A percentile compares a stretch with the other conserved stretches of the same genome.
These are phyloP conservation scores for Excoecaria agallocha DNA, from an alignment of 345 rosid genomes.

Conservation along the genomic window DNA sequence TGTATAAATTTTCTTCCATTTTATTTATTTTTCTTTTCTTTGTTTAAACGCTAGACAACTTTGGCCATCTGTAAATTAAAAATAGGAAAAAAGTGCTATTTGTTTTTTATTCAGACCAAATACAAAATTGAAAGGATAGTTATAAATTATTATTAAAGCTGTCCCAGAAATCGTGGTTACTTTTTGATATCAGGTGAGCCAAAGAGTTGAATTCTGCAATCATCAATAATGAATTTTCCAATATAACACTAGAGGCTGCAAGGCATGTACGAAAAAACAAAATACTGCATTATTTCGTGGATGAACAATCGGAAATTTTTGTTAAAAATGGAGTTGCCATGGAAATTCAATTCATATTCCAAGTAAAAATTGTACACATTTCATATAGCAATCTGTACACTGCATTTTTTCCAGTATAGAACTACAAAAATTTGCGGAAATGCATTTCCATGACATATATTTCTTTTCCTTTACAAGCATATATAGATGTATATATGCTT, in stretches of 20 bases:
- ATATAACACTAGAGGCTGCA: too few relatives aligned
- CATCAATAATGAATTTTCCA: too few relatives aligned
- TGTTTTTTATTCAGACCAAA: neutral
- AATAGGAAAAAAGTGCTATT: neutral
- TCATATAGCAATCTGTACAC: neutral
- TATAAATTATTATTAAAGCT: too few relatives aligned
- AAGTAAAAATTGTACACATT: neutral
- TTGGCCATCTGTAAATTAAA: neutral
- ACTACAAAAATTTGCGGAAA: neutral
- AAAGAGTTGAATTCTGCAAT: too few relatives aligned
- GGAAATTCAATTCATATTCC: too few relatives aligned
- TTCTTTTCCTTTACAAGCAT: neutral
- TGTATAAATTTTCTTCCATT: neutral
- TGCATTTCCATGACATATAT: neutral
- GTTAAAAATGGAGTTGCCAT: too few relatives aligned
- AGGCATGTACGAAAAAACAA: too few relatives aligned
- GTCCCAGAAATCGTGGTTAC: too few relatives aligned
- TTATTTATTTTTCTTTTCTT: conserved; percentile 1
- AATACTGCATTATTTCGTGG: too few relatives aligned
- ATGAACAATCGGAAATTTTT: too few relatives aligned
- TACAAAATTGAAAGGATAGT: too few relatives aligned
- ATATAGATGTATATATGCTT: neutral
- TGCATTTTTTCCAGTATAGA: neutral
- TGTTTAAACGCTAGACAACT: conserved; percentile 5
- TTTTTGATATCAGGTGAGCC: too few relatives aligned